phyloP scores from a whole-genome alignment of 2,329 filamentous ascomycete genomes.

The Trichoderma asperellum region DNA sequence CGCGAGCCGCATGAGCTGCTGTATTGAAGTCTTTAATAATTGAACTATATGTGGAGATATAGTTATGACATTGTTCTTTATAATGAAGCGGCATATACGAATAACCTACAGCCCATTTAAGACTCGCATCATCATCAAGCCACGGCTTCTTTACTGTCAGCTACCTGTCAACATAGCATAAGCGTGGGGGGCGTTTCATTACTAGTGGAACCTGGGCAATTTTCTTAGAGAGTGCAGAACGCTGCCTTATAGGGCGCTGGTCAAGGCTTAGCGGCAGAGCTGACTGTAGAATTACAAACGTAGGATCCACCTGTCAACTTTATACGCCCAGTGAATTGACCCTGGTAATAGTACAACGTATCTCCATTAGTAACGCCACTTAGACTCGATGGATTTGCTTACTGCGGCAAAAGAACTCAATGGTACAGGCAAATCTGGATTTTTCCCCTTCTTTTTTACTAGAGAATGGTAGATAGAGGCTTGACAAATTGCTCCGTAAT shows the following conservation, averaged over 20 bases:
- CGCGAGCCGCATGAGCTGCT: neutral
- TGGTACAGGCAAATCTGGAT: neutral
- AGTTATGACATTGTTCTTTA: slow-evolving; percentile 8
- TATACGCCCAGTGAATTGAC: neutral
- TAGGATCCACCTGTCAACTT: slow-evolving; percentile 1
- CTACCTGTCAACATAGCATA: slow-evolving; percentile 21
- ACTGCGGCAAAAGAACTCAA: neutral
- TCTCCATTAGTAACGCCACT: neutral
- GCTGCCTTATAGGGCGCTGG: neutral
- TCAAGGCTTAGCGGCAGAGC: slow-evolving; percentile 4
- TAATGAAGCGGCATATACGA: neutral
- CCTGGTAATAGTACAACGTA: neutral
- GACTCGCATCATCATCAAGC: neutral
- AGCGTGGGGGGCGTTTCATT: neutral
- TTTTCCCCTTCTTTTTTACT: neutral
- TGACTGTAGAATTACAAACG: slow-evolving; percentile 23
- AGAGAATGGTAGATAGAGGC: neutral
- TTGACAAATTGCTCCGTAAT: slow-evolving; percentile 13
- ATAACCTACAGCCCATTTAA: neutral
- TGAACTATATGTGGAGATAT: neutral
- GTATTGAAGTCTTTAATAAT: neutral
- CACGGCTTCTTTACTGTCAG: slow-evolving; percentile 18
- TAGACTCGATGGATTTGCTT: neutral
- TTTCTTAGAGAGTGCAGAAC: neutral
- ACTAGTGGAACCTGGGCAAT: slow-evolving; percentile 13